Evolutionary conservation across 371 early-diverging fungal genomes (phyloP), one percentile per base, ranked within the genome.

Genomic region (Syncephalis fuscata): DNA sequence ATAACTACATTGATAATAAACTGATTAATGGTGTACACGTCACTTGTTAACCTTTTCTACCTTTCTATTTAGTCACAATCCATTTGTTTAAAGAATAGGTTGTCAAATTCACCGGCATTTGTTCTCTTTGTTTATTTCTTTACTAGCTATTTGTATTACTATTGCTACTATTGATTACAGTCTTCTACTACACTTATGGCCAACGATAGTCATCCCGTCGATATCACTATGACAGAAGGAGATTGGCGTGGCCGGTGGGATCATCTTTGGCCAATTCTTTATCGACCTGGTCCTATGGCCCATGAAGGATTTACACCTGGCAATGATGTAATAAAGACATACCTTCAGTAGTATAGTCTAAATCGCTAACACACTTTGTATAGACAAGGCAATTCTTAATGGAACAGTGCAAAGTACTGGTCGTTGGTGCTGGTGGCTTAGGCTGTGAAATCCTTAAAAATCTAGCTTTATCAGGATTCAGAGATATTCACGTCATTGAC

Each of bases 361-460:
- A 4, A 21, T 8, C 4, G 21, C 16, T 21, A 41, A 21, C 41
- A 8, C 21, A 21, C 21, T 41, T 19, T 19, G 8, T 41, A 8
- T 41, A 19, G 19, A 19, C 16, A 5, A 21, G 4, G 19, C 16
- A 21, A n/a, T 19, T 21, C 15, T n/a, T 41, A 16, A 16, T 41
- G 19, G 19, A 21, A 16, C 41, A 41, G 41, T 52, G 53, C 42
- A 67, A 67, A 50, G 59, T 72, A 36, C 60, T 73, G 10, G 67
- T 73, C 26, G 60, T 72, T 44, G 76, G 76, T 17, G 74, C 72
- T 7, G 76, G 76, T 19, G 76, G 72, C 25, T 59, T 73, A 27
- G 76, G 76, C 36, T 76, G 70, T 52, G 79, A 81, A 56, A 71
- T 81, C 40, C 71, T 81, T 48, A 78, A 80, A 61, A 65, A 79